Conservation (phyloP, 2,329 filamentous ascomycete genomes). For the Pseudopithomyces maydicus region DNA sequence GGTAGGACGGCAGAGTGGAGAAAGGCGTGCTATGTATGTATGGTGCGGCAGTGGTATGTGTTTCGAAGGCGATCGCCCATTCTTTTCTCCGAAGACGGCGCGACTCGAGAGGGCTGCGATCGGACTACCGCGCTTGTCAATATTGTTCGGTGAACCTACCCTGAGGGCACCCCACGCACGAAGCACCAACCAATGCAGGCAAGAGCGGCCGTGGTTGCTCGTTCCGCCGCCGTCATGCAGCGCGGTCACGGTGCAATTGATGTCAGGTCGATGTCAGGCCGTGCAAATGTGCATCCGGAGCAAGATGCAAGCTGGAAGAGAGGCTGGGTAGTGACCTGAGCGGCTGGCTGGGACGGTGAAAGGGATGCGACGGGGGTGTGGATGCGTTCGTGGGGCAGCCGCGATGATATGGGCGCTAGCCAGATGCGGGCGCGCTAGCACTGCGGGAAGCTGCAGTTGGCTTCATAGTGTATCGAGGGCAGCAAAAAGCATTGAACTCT, state of each 20-base stretch:
- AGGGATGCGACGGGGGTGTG: not conserved
- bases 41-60: constrained; percentile 2
- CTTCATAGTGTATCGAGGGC: not conserved
- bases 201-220: not conserved
- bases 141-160: not conserved
- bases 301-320: not conserved
- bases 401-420: not conserved
- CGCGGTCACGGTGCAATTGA: not conserved
- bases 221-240: not conserved
- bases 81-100: not conserved
- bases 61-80: not conserved
- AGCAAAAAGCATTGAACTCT: not conserved
- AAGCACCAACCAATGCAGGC: not conserved
- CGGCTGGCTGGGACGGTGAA: not conserved
- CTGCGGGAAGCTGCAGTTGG: not conserved
- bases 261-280: no score
- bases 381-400: not conserved
- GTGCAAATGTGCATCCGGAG: no score
- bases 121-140: not conserved
- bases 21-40: not conserved
- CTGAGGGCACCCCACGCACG: not conserved
- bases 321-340: not conserved
- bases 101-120: not conserved
- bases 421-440: not conserved
- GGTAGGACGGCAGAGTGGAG: not conserved